Evolutionary conservation across 371 early-diverging fungal genomes (phyloP).

Genomic region (Umbelopsis sp.): DNA sequence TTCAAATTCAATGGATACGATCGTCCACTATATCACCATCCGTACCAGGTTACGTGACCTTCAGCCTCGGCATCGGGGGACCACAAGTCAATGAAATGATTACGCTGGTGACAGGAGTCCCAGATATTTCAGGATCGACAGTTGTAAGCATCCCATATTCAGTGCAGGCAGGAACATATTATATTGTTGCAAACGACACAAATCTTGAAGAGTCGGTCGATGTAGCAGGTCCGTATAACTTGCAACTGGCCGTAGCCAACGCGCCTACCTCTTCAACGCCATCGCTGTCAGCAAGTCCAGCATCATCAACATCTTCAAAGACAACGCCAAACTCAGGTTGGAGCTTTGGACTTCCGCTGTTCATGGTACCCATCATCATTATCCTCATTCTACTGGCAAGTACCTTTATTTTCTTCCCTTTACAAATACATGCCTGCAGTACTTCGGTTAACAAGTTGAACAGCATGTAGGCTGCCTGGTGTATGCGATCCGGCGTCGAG

Average conservation of each 20-base stretch:
- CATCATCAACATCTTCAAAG: neutral
- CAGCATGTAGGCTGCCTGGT: no score
- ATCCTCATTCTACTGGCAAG: neutral
- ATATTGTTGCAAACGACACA: neutral
- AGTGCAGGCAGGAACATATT: neutral
- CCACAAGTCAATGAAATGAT: neutral
- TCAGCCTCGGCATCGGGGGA: neutral
- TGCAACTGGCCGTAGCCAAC: neutral
- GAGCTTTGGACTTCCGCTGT: neutral
- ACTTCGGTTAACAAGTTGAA: no score
- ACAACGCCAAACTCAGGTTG: neutral
- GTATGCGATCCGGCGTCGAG: no score
- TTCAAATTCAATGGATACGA: neutral
- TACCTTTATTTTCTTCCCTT: neutral
- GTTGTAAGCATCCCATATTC: neutral
- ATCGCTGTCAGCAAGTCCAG: neutral
- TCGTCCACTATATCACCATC: neutral
- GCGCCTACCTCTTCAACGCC: neutral
- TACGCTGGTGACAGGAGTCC: neutral
- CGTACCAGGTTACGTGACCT: neutral
- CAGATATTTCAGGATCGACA: neutral
- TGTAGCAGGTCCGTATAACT: neutral
- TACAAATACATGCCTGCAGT: neutral
- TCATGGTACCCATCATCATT: neutral
- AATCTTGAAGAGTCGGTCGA: neutral